Evolutionary conservation across 805 yeast species (phyloP).

Genomic region (Cyberlindnera saturnus): DNA sequence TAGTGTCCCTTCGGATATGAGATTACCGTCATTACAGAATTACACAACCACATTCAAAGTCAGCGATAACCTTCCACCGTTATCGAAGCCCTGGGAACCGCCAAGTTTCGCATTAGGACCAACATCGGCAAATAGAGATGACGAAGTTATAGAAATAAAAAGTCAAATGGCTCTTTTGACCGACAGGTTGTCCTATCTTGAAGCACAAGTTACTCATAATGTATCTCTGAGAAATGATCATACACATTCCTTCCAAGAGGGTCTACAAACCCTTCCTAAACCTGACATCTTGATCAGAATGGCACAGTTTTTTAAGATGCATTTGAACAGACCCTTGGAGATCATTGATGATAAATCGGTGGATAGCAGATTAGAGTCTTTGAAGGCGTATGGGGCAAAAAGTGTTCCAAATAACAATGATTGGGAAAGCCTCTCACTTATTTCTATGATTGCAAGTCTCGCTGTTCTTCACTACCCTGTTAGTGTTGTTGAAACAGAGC

Average conservation of each 20-base stretch:
- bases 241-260: neutral
- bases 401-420: constrained; percentile 1
- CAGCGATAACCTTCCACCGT: constrained; percentile 7
- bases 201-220: constrained; percentile 7
- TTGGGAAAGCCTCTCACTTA: constrained; percentile 15
- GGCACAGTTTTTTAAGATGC: constrained; percentile 8
- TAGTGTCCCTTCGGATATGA: neutral
- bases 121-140: neutral
- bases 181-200: constrained; percentile 11
- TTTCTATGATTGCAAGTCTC: constrained; percentile 14
- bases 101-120: neutral
- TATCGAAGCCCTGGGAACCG: constrained; percentile 2
- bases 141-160: constrained; percentile 10
- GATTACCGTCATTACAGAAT: constrained; percentile 13
- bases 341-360: constrained; percentile 10
- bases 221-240: neutral
- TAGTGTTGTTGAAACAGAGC: constrained; percentile 2
- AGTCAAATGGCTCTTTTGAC: constrained; percentile 10
- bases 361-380: constrained; percentile 2
- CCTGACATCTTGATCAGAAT: neutral
- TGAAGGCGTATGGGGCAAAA: neutral
- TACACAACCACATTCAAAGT: constrained; percentile 15
- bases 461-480: constrained; percentile 14
- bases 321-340: constrained; percentile 12
- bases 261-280: constrained; percentile 4